A percentile compares a stretch with the other conserved stretches of the same genome.
phyloP scores from a whole-genome alignment of 139 green algal species.

The Klebsormidium nitens region DNA sequence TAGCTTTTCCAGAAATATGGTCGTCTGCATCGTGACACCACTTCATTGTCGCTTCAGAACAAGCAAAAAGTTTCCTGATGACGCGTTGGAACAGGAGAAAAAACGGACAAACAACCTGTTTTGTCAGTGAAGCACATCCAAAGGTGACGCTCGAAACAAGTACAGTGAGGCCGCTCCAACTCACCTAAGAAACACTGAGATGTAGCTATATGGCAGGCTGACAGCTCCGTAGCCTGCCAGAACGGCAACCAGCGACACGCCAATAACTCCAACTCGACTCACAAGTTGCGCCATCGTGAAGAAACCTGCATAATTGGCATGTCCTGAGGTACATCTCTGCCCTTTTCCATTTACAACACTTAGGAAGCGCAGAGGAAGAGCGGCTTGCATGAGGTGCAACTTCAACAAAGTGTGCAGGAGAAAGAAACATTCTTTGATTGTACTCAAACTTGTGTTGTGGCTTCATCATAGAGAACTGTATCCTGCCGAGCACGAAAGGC shows the following conservation, averaged over 20 bases:
- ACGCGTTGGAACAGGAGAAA: too few relatives aligned
- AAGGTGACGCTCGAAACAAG: constrained; percentile 6
- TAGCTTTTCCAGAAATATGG: too few relatives aligned
- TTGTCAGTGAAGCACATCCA: too few relatives aligned
- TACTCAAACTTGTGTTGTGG: not conserved
- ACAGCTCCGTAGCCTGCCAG: constrained; percentile 88
- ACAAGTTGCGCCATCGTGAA: constrained; percentile 59
- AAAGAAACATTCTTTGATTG: not conserved
- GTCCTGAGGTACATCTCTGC: not conserved
- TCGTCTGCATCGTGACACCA: too few relatives aligned
- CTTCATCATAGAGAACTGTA: not conserved
- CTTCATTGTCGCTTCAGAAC: too few relatives aligned
- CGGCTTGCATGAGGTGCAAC: not conserved
- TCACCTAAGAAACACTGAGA: constrained; percentile 50
- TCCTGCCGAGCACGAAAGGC: not conserved
- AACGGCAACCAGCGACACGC: constrained; percentile 83
- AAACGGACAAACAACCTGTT: too few relatives aligned
- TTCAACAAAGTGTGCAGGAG: not conserved
- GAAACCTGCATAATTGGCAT: constrained; percentile 10
- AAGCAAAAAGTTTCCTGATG: too few relatives aligned
- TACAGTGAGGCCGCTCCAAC: too few relatives aligned
- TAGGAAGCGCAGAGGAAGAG: not conserved
- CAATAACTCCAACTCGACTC: constrained; percentile 78
- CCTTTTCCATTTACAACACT: too few relatives aligned
- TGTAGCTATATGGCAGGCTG: constrained; percentile 85